Evolutionary conservation across 805 yeast genomes (phyloP).

Genomic region (Wickerhamiella hasegawae): DNA sequence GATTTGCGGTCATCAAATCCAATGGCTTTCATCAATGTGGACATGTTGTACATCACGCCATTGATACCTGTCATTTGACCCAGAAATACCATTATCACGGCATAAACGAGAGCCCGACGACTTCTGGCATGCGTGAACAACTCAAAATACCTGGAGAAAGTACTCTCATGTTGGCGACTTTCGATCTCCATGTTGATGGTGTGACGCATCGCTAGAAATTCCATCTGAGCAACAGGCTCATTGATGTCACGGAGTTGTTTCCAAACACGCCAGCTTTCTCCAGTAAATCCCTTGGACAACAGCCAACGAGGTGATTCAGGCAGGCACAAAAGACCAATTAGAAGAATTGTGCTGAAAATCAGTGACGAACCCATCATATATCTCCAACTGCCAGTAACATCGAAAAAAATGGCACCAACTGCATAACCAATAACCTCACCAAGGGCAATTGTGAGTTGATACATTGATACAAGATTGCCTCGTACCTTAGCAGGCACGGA

Average conservation of each 20-base stretch:
- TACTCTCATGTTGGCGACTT: conserved; percentile 21
- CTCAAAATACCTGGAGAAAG: conserved; percentile 31
- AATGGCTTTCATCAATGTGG: conserved; percentile 36
- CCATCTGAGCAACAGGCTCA: conserved; percentile 30
- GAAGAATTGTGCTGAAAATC: conserved; percentile 37
- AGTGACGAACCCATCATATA: conserved; percentile 49
- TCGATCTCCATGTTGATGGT: conserved; percentile 31
- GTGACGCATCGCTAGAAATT: conserved; percentile 41
- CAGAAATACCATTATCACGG: conserved; percentile 31
- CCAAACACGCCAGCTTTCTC: conserved; percentile 34
- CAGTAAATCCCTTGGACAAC: conserved; percentile 33
- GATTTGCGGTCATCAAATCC: conserved; percentile 37
- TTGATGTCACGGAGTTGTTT: conserved; percentile 35
- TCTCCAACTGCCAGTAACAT: conserved; percentile 45
- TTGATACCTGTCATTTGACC: conserved; percentile 51
- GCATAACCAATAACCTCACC: conserved; percentile 55
- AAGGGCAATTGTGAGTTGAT: conserved; percentile 48
- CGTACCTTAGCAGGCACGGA: conserved; percentile 41
- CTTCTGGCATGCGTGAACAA: conserved; percentile 39
- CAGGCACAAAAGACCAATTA: conserved; percentile 35
- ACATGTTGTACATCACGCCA: conserved; percentile 50
- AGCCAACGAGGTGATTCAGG: conserved; percentile 52
- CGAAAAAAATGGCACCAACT: conserved; percentile 43
- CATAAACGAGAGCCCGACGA: conserved; percentile 44
- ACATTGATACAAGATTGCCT: conserved; percentile 45